A percentile compares a stretch with the other conserved stretches of the same genome.
Conservation (phyloP, 2,329 filamentous ascomycete genomes). For the Clarireedia homoeocarpa region DNA sequence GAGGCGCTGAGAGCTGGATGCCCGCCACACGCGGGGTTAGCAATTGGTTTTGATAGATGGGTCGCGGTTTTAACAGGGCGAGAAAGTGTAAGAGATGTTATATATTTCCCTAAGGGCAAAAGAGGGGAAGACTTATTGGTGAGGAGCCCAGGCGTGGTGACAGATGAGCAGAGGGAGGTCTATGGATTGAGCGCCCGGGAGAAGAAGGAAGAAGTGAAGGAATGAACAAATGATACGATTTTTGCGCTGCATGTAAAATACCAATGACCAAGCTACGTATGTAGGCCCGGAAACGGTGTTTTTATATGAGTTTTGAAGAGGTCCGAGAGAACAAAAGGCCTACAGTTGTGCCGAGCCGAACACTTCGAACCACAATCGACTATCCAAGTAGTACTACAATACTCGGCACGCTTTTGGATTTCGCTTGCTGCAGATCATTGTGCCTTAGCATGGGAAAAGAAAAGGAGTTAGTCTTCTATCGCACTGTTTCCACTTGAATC, state of each 20-base stretch:
- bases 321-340: too few relatives aligned
- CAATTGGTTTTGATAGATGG: constrained; percentile 83
- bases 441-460: too few relatives aligned
- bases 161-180: constrained; percentile 34
- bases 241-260: neutral
- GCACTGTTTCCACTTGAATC: too few relatives aligned
- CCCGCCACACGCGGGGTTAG: constrained; percentile 90
- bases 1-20: constrained; percentile 77
- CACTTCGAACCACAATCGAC: too few relatives aligned
- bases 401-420: too few relatives aligned
- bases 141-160: constrained; percentile 64
- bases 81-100: constrained; percentile 80
- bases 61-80: constrained; percentile 71
- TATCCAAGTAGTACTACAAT: too few relatives aligned
- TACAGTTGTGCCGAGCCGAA: too few relatives aligned
- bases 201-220: neutral
- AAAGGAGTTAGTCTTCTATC: too few relatives aligned
- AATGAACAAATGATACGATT: neutral
- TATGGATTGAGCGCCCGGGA: constrained; percentile 7
- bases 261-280: neutral
- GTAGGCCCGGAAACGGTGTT: too few relatives aligned
- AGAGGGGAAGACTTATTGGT: constrained; percentile 83
- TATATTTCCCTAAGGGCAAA: constrained; percentile 92
- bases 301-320: too few relatives aligned
- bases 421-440: too few relatives aligned